phyloP scores from a whole-genome alignment of 176 grass and related monocot genomes.

The Panicum miliaceum region DNA sequence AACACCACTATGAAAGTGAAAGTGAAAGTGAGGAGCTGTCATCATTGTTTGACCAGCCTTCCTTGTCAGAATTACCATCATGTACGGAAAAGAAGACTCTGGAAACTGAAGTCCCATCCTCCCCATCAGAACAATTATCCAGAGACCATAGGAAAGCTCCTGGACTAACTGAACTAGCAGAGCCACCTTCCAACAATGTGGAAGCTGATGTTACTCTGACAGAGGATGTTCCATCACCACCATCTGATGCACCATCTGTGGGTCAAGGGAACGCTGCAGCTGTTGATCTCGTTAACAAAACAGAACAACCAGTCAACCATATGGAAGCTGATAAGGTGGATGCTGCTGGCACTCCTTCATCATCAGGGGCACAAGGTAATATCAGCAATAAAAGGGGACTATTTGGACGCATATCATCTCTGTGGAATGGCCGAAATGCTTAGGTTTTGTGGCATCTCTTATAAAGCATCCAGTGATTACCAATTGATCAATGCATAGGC shows the following conservation, averaged over 20 bases:
- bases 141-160: slow-evolving; percentile 9
- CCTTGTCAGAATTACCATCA: slow-evolving; percentile 12
- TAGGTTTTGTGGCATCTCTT: neutral
- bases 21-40: slow-evolving; percentile 25
- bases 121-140: slow-evolving; percentile 20
- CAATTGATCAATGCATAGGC: neutral
- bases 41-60: slow-evolving; percentile 32
- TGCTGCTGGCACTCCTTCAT: neutral
- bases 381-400: slow-evolving; percentile 10
- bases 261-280: neutral
- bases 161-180: slow-evolving; percentile 6
- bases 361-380: neutral
- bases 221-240: neutral
- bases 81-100: neutral
- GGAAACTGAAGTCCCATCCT: neutral
- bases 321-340: slow-evolving; percentile 8
- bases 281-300: slow-evolving; percentile 30
- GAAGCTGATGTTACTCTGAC: slow-evolving; percentile 25
- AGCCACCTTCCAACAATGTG: slow-evolving; percentile 18
- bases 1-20: slow-evolving; percentile 1
- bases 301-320: neutral
- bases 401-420: slow-evolving; percentile 32
- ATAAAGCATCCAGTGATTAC: neutral
- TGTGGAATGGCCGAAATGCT: slow-evolving; percentile 34
- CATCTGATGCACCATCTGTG: slow-evolving; percentile 6